Evolutionary conservation across 1,139 yeast species (phyloP).

Genomic region (Eremothecium sinecaudum): DNA sequence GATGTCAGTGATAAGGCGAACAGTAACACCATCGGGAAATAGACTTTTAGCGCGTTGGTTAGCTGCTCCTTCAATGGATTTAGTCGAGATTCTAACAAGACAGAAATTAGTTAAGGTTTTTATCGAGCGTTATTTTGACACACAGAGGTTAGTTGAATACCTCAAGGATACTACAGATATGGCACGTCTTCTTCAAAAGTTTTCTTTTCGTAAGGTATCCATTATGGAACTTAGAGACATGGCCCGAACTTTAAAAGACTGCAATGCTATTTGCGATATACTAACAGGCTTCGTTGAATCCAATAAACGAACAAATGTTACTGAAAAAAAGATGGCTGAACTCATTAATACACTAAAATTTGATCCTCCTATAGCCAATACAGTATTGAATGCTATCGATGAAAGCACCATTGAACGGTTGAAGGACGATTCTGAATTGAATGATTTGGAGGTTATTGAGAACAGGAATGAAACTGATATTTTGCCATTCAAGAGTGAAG

Average conservation of each 20-base stretch:
- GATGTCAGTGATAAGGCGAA: conserved; percentile 55
- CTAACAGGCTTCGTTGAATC: conserved; percentile 6
- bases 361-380: conserved; percentile 16
- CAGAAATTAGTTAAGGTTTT: conserved; percentile 56
- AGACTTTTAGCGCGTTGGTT: conserved; percentile 74
- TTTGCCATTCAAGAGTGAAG: neutral
- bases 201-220: conserved; percentile 38
- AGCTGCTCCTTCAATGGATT: conserved; percentile 63
- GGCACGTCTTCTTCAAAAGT: conserved; percentile 45
- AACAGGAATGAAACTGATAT: neutral
- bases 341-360: conserved; percentile 13
- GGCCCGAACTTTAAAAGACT: conserved; percentile 34
- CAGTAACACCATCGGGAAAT: conserved; percentile 75
- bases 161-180: conserved; percentile 42
- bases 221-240: conserved; percentile 39
- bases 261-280: conserved; percentile 12
- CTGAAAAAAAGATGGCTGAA: conserved; percentile 8
- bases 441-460: neutral
- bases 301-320: conserved; percentile 5
- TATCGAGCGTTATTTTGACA: conserved; percentile 34
- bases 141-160: conserved; percentile 29
- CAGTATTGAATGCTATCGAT: conserved; percentile 19
- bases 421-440: neutral
- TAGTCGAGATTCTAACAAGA: conserved; percentile 46
- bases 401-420: conserved; percentile 7